Evolutionary conservation across 305 asterid species (phyloP).

Genomic region (Fraxinus sp.): DNA sequence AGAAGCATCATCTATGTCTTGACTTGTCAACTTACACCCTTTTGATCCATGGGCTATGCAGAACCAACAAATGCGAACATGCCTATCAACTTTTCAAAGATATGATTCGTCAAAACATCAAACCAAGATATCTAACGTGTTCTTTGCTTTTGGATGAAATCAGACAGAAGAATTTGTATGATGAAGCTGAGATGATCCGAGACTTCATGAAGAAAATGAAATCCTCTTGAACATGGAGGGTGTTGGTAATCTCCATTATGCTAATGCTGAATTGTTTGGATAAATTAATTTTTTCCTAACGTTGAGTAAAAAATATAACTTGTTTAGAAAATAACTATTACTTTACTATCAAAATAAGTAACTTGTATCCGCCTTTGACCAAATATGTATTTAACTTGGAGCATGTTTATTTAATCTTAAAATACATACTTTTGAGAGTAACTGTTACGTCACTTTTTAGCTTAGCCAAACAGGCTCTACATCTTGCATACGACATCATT

Average conservation of each 20-base stretch:
- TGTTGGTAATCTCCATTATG: slow-evolving; percentile 18
- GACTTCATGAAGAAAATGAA: slow-evolving; percentile 70
- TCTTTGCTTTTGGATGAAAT: slow-evolving; percentile 59
- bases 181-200: slow-evolving; percentile 56
- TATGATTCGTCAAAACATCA: slow-evolving; percentile 61
- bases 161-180: slow-evolving; percentile 53
- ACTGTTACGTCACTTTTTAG: background rate
- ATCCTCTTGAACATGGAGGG: slow-evolving; percentile 34
- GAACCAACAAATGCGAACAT: slow-evolving; percentile 48
- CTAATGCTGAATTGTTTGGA: background rate
- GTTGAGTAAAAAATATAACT: background rate
- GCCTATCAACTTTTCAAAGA: slow-evolving; percentile 58
- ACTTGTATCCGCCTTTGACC: background rate
- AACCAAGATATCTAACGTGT: slow-evolving; percentile 74
- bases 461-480: background rate
- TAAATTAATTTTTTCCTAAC: background rate
- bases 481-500: background rate
- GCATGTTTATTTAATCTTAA: background rate
- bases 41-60: slow-evolving; percentile 79
- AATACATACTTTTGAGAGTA: background rate
- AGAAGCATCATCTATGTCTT: slow-evolving; percentile 70
- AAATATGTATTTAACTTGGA: background rate
- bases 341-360: background rate
- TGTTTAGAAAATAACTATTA: background rate
- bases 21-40: slow-evolving; percentile 74